Evolutionary conservation across 73 alveolate species (phyloP), one percentile per base, ranked within the genome.

Genomic region (Paramecium octaurelia): DNA sequence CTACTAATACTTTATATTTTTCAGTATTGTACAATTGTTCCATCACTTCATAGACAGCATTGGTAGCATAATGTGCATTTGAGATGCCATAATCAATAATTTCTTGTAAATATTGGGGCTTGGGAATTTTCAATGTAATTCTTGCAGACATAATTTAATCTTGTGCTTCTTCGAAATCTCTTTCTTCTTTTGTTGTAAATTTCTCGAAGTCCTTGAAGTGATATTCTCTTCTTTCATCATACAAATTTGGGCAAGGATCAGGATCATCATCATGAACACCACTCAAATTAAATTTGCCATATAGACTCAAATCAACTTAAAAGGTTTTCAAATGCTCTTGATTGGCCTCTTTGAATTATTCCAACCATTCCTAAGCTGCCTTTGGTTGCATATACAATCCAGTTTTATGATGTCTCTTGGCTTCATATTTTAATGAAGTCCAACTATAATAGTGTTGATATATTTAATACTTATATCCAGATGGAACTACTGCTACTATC

Each of bases 261-360:
- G 96, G 95, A n/a, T 96, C 97, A 70, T 95, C 95, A 69, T 96
- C 98, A 69, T 87, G 95, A 35, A 54, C 68, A 58, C 98, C 98
- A 80, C 96, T 69, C 36, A 93, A 91, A 89, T 93, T 96, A 54
- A 42, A 85, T 86, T 93, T 91, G 9, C 98, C 98, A 77, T 93
- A 96, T 27, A 76, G 42, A 34, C 73, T 77, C 92, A 93, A 83
- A 71, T 96, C 93, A 34, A 96, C 97, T 27, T 88, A 93, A 29
- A 70, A 40, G 12, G 92, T 87, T 35, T 90, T 88, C 48, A 96
- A 92, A n/a, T 86, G 70, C 8, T 48, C 89, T 20, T 84, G 93
- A 86, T 96, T 95, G 3, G 96, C 92, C 38, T 44, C 42, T 68
- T 73, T 91, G 73, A 96, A 83, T 60, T 93, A 93, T 59, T 80